Conservation (phyloP, 1,139 yeast genomes). For the Yamadazyma kanchanaburiensis region DNA sequence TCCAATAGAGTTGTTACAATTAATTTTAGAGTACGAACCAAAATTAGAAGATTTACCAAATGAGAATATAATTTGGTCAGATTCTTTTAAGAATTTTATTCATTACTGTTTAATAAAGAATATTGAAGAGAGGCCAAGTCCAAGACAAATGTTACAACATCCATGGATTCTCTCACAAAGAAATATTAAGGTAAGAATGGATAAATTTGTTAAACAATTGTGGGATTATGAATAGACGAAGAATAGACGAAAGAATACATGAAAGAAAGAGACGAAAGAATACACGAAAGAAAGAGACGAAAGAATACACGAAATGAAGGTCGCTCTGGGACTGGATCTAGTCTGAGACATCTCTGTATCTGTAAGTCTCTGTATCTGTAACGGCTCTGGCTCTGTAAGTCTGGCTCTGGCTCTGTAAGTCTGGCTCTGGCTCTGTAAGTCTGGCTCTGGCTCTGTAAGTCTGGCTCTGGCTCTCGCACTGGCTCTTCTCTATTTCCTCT, state of each 20-base stretch:
- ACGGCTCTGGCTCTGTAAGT: too few relatives aligned
- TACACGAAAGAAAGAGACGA: background rate
- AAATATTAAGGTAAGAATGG: conserved; percentile 76
- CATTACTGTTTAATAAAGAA: conserved; percentile 80
- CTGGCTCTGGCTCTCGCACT: too few relatives aligned
- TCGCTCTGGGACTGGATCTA: too few relatives aligned
- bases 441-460: too few relatives aligned
- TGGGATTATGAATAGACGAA: conserved; percentile 50
- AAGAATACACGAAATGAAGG: too few relatives aligned
- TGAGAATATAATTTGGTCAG: conserved; percentile 77
- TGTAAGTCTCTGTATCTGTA: too few relatives aligned
- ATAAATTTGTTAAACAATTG: conserved; percentile 72
- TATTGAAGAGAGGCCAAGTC: conserved; percentile 78
- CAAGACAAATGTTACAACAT: conserved; percentile 86
- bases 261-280: background rate
- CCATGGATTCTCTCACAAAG: conserved; percentile 87
- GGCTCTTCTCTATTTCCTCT: too few relatives aligned
- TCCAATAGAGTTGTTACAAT: conserved; percentile 82
- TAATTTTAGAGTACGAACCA: conserved; percentile 82
- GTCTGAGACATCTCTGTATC: too few relatives aligned
- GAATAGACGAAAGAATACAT: background rate
- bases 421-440: too few relatives aligned
- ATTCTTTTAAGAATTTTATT: conserved; percentile 77
- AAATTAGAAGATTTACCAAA: conserved; percentile 70
- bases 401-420: too few relatives aligned